Base-by-base conservation (phyloP, 371 early-diverging fungal genomes). In the Apophysomyces ossiformis region DNA sequence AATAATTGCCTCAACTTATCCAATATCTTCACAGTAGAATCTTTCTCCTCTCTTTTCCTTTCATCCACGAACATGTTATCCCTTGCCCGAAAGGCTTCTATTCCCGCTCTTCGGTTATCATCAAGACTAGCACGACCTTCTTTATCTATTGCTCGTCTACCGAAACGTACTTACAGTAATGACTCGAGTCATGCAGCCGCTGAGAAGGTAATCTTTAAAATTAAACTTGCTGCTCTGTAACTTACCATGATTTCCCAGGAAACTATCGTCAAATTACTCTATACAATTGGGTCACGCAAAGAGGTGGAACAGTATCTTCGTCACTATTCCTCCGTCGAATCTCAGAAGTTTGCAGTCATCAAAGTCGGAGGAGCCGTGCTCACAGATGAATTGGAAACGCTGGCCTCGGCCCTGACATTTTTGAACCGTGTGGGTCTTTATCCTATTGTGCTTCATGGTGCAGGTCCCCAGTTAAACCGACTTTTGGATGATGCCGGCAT, bases 331-430 rank as follows among this genome's bases (percentile, higher is more conserved):
- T 92, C 93, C 0, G 97, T 97, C 44, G 97, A 96, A 72, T 94
- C 95, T n/a, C 96, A 96, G 85, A 95, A 96, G 84, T 98, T 98
- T 83, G 99, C 99, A 15, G 96, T 98, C 60, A 97, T 98, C 83
- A 98, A 98, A 76, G 98, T 98, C 18, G 99, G 99, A 61, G 99
- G 99, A 12, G 99, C 97, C 7, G 96, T 98, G 13, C 82, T 98
- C 67, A 89, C 95, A 1, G 95, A 98, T 74, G 95, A 97, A 60
- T 85, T 98, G 57, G 94, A 94, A 63, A 94, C 95, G n/a, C 79
- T 98, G 16, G 96, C 96, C 2, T 95, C 95, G 1, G 91, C 97
- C 26, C 86, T 97, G 71, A 95, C 97, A 12, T 98, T 98, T 78
- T 85, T 98, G 68, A 91, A 95, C 82, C 91, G 96, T 50, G 97